A percentile compares a stretch with the other conserved stretches of the same genome.
These are phyloP conservation scores for Cryoendolithus antarcticus DNA, from an alignment of 2,329 filamentous ascomycete species.

Conservation along the genomic window DNA sequence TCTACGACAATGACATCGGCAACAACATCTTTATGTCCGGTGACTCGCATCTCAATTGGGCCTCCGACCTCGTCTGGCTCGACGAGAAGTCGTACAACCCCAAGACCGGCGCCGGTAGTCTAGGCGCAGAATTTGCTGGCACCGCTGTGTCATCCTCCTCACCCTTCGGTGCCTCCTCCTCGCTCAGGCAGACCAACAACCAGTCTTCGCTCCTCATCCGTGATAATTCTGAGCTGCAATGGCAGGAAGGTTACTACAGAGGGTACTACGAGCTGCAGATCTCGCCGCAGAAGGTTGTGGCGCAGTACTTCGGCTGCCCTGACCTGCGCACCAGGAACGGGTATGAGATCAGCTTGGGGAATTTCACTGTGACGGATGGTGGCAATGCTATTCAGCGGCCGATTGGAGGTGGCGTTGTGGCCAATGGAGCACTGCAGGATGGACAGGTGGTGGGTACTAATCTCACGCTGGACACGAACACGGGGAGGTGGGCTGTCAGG, in stretches of 20 bases:
- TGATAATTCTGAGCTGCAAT: conserved; percentile 52
- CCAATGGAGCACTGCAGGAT: conserved; percentile 43
- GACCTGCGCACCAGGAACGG: conserved; percentile 44
- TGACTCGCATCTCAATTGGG: conserved; percentile 48
- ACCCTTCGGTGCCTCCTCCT: conserved; percentile 42
- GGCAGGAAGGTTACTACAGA: conserved; percentile 57
- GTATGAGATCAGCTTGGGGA: conserved; percentile 52
- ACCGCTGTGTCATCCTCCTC: conserved; percentile 49
- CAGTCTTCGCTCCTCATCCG: conserved; percentile 27
- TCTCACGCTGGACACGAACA: conserved; percentile 14
- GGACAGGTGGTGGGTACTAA: conserved; percentile 20
- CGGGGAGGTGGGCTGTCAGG: conserved; percentile 10
- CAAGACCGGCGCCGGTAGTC: conserved; percentile 25
- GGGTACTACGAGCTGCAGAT: conserved; percentile 57
- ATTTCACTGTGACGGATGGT: conserved; percentile 51
- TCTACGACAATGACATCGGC: conserved; percentile 48
- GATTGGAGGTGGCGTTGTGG: conserved; percentile 35
- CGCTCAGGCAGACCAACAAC: conserved; percentile 37
- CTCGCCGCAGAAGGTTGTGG: conserved; percentile 41
- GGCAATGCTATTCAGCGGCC: conserved; percentile 44
- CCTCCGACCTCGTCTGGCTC: conserved; percentile 29
- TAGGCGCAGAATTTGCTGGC: conserved; percentile 43
- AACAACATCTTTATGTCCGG: conserved; percentile 63
- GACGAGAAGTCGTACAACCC: conserved; percentile 27
- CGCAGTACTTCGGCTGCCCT: conserved; percentile 51